Base-by-base conservation (phyloP, 225 moss, liverwort and hornwort species). In the Physcomitrellopsis africana region DNA sequence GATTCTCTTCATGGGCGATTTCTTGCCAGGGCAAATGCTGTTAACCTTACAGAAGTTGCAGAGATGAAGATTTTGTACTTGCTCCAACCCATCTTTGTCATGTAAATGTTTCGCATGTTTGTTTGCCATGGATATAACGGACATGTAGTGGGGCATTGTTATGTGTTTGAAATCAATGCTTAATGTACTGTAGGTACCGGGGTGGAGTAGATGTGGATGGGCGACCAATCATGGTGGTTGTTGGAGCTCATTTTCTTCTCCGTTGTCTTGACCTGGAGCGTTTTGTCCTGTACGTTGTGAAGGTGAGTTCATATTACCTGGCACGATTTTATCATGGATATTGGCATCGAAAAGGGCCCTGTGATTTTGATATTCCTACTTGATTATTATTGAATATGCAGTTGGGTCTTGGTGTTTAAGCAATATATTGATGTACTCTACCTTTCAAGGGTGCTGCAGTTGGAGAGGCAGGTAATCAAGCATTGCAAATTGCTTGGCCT, bases 51-150 rank as follows among this genome's bases (percentile, higher is more conserved):
- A 60, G 99, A 99, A 88, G 93, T 95, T 68, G 93, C 99, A 29
- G 99, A 99, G 81, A 99, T 99, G 99, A 99, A 99, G 84, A 99
- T 99, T 29, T 79, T 99, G 97, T 99, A 85, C 76, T 72, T 47
- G 14, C 47, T 73, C 68, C 77, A 23, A 59, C 13, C 22, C 49
- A 49, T 47, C 46, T 68, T 67, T 45, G 13, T 56, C 51, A 19
- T 65, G 19, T 47, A 45, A 37, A 52, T 44, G 9, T 16, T 3
- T 43, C 27, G 10, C 19, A 41, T 49, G 63, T 48, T 69, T 69
- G 4, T 75, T 75, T 59, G 59, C 58, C 55, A 55, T 23, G 46
- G 46, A 22, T 56, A 32, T 51, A 61, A 22, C 5, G 3, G 42
- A 47, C n/a, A 23, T 7, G 3, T 57, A 13, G 20, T 65, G 60